A percentile compares a stretch with the other conserved stretches of the same genome.
Evolutionary conservation across 768 basidiomycete genomes (phyloP).

Genomic region (Mycena pura): DNA sequence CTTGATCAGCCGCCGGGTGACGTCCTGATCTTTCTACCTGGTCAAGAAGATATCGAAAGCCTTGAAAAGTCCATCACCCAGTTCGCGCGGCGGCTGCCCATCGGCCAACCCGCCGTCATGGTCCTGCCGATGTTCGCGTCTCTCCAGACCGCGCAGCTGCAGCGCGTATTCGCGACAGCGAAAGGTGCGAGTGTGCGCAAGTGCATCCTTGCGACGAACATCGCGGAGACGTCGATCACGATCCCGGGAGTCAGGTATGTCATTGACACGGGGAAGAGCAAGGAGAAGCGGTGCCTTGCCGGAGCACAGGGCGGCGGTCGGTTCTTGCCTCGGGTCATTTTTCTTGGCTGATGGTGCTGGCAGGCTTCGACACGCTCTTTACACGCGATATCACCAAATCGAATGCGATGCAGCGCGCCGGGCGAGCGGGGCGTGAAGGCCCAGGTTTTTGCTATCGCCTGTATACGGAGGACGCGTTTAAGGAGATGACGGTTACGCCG

Average conservation of each 20-base stretch:
- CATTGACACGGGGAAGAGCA: constrained; percentile 94
- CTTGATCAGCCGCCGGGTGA: constrained; percentile 81
- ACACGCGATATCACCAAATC: constrained; percentile 87
- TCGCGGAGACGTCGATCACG: constrained; percentile 97
- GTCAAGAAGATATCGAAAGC: constrained; percentile 96
- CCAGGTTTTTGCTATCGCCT: constrained; percentile 89
- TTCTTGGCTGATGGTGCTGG: neutral
- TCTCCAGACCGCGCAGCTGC: constrained; percentile 78
- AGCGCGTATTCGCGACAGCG: constrained; percentile 74
- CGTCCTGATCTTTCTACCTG: constrained; percentile 93
- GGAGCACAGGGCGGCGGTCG: constrained; percentile 73
- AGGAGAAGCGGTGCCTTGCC: constrained; percentile 89
- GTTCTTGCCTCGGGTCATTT: constrained; percentile 11
- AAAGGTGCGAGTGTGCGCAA: constrained; percentile 79
- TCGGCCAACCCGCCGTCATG: constrained; percentile 61
- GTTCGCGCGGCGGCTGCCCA: constrained; percentile 73
- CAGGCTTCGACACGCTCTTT: constrained; percentile 88
- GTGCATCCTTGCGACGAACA: constrained; percentile 95
- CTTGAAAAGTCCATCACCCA: constrained; percentile 76
- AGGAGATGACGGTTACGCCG: constrained; percentile 64
- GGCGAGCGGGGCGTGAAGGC: constrained; percentile 95
- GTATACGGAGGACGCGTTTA: constrained; percentile 86
- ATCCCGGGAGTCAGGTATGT: constrained; percentile 96
- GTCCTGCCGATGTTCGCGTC: constrained; percentile 88
- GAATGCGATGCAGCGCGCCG: constrained; percentile 91